Base-by-base conservation (phyloP, 129 eudicot genomes). In the Erigeron canadensis region DNA sequence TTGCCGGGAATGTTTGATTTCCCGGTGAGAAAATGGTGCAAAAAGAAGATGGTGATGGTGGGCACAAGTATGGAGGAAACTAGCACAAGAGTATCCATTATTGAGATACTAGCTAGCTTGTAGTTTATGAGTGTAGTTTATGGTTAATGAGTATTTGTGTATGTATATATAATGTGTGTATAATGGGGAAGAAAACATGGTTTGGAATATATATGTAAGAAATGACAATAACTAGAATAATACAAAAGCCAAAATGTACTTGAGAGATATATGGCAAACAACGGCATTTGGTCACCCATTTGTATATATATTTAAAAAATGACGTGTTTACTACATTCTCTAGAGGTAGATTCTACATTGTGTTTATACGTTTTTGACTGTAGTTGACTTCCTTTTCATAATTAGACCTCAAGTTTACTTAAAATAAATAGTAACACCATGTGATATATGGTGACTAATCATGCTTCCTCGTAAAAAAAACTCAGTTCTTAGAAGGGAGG, bases 81-180 rank as follows among this genome's bases (percentile, higher is more conserved):
- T 42, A 74, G 43, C n/a, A 80, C 2, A 50, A 80, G 79, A 69
- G 75, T 67, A 50, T 73, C 83, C 83, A 80, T 80, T 80, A 51
- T 65, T 48, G 40, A 37, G 58, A 53, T 18, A n/a, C n/a, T 11
- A 22, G 6, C 5, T 11, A 34, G 74, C 40, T 3, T 50, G 11
- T 18, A 41, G 51, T 23, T 50, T 67, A 34, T 76, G 69, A 59
- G 68, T 45, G 6, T 22, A 43, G 39, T 8, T 15, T 21, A n/a
- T 46, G 68, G 45, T 55, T 67, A 53, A 53, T 53, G 18, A 53
- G 58, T 53, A n/a, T 53, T 15, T 48, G 19, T 61, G 39, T 11
- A 8, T 47, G 17, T 59, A 22, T 54, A 57, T 75, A 13, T 58
- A 45, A 5, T 57, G 67, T 65, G 11, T 66, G 6, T 71, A 15